Evolutionary conservation across 768 basidiomycete species (phyloP), one percentile per base, ranked within the genome.

Genomic region (Auriculariales sp.): DNA sequence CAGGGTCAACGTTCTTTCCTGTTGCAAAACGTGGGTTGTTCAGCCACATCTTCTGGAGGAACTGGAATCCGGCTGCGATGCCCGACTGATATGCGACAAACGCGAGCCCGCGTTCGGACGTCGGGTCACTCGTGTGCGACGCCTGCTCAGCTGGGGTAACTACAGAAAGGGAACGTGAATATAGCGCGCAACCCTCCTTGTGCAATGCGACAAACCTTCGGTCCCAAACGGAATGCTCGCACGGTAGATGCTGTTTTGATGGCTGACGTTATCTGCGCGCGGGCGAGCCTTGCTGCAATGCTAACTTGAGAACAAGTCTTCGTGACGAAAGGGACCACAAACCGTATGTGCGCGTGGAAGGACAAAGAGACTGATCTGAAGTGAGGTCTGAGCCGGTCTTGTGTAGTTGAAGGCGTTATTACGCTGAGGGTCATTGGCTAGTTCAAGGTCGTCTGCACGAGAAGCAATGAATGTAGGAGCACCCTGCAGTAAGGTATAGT

Each of bases 41-140:
- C n/a, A 19, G 15, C 35, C 35, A 36, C 5, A 19, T 4, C 33
- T 34, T 48, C 52, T 65, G 63, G 14, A 44, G 22, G 39, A 44
- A 44, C 39, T 44, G 39, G 39, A 44, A 44, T 12, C 39, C 39
- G 22, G 22, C 22, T 11, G 19, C 17, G 22, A 44, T 44, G 5
- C 27, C 14, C 6, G 39, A 44, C 15, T 44, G 39, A 25, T 44
- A 44, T 7, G 39, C 15, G 19, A 60, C 64, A 59, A 75, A 75
- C 28, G 73, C 61, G 11, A 76, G 59, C 17, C 75, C 72, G 32
- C 77, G 71, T n/a, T 63, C 68, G 14, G 66, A 60, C 17, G 58
- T 42, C 1, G 76, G 35, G 14, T 39, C 29, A 1, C 75, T 36
- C 1, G 9, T 9, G 9, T 35, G 42, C 4, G 34, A 24, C 25